phyloP scores from a whole-genome alignment of 192 early-diverging fungal genomes.

The Coemansia sp. region DNA sequence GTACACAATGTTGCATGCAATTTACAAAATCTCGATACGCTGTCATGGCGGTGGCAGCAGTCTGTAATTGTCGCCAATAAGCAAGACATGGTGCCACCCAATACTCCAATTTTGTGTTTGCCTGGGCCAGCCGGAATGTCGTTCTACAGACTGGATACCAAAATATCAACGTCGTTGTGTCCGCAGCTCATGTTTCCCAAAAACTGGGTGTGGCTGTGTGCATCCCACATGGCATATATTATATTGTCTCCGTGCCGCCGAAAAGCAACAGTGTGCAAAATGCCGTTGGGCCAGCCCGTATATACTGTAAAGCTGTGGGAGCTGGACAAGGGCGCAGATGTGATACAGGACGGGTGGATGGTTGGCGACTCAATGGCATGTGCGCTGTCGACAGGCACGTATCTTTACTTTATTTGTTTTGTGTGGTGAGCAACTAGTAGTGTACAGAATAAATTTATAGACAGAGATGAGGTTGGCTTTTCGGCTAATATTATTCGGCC shows the following conservation, averaged over 20 bases:
- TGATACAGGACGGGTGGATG: slow-evolving; percentile 42
- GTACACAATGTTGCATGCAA: not conserved
- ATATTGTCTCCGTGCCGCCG: slow-evolving; percentile 33
- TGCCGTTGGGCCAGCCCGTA: slow-evolving; percentile 31
- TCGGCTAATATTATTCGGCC: too few relatives aligned
- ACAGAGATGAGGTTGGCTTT: too few relatives aligned
- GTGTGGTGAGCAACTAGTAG: too few relatives aligned
- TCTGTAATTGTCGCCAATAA: slow-evolving; percentile 21
- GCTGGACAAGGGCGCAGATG: not conserved
- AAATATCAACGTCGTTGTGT: too few relatives aligned
- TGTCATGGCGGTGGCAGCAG: slow-evolving; percentile 47
- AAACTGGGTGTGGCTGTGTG: slow-evolving; percentile 51
- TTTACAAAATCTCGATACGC: slow-evolving; percentile 1
- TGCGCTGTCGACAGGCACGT: slow-evolving; percentile 18
- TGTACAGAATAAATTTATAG: too few relatives aligned
- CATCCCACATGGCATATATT: slow-evolving; percentile 17
- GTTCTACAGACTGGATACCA: slow-evolving; percentile 17
- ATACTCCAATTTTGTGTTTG: slow-evolving; percentile 23
- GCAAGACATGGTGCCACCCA: slow-evolving; percentile 10
- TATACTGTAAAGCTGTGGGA: slow-evolving; percentile 9
- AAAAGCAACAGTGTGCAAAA: slow-evolving; percentile 27
- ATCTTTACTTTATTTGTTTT: not conserved
- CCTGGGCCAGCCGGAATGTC: slow-evolving; percentile 26
- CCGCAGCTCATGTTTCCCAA: slow-evolving; percentile 17
- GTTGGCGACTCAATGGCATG: slow-evolving; percentile 1